Conservation (phyloP, 768 basidiomycete genomes). For the Mycena galericulata region DNA sequence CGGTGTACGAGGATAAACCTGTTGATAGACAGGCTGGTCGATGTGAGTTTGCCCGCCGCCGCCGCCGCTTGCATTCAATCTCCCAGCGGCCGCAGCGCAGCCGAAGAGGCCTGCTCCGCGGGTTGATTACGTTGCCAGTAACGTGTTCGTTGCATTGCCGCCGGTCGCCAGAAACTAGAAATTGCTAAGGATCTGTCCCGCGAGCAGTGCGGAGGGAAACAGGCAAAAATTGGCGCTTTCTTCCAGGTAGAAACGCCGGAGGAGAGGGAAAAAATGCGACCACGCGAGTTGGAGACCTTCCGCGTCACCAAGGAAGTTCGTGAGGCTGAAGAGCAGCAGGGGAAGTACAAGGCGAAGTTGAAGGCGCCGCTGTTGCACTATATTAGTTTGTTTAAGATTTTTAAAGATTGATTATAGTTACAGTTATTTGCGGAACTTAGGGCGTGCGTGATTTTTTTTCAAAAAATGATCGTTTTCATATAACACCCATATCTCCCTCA, state of each 20-base stretch:
- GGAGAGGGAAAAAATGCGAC: neutral
- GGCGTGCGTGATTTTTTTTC: too few relatives aligned
- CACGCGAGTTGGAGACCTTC: neutral
- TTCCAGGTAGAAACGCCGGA: constrained; percentile 7
- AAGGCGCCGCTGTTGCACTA: too few relatives aligned
- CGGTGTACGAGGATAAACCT: neutral
- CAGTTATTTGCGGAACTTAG: too few relatives aligned
- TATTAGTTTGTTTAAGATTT: too few relatives aligned
- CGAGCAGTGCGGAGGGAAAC: too few relatives aligned
- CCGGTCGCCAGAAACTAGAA: neutral
- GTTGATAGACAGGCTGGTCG: too few relatives aligned
- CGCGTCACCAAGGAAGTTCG: neutral
- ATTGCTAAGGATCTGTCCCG: neutral
- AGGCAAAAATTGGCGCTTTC: neutral
- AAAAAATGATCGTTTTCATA: too few relatives aligned
- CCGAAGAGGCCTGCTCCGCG: too few relatives aligned
- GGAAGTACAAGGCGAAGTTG: neutral
- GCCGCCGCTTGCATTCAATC: neutral
- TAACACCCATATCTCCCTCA: too few relatives aligned
- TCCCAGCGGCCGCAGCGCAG: neutral
- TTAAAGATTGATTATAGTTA: too few relatives aligned
- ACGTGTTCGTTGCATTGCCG: too few relatives aligned
- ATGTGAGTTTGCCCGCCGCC: constrained; percentile 4
- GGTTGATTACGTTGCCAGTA: neutral
- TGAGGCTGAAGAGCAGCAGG: neutral